Conservation (phyloP, 352 stramenopile species). For the Phytophthora crassamura region DNA sequence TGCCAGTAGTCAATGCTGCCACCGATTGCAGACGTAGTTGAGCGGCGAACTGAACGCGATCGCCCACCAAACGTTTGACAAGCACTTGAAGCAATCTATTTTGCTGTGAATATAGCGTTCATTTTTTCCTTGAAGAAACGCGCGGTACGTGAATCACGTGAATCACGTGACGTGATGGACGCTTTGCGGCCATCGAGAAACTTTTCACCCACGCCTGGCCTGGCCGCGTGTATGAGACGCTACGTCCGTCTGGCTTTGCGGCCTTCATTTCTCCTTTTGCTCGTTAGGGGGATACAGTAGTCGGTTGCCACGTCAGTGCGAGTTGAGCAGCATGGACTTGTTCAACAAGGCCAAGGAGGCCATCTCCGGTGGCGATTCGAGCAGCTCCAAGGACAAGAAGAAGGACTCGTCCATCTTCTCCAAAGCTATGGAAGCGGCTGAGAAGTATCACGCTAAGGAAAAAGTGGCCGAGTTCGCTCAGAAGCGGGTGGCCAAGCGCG, state of each 20-base stretch:
- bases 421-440: slow-evolving; percentile 33
- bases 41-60: no score
- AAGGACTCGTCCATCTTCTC: slow-evolving; percentile 27
- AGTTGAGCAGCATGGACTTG: slow-evolving; percentile 30
- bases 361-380: slow-evolving; percentile 18
- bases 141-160: not conserved
- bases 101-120: no score
- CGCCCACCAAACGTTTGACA: no score
- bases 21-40: slow-evolving; percentile 1
- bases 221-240: slow-evolving; percentile 21
- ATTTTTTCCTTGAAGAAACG: no score
- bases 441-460: slow-evolving; percentile 46
- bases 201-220: slow-evolving; percentile 30
- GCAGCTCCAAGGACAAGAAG: slow-evolving; percentile 21
- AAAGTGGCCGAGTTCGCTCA: slow-evolving; percentile 38
- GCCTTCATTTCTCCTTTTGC: slow-evolving; percentile 25
- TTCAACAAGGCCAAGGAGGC: slow-evolving; percentile 38
- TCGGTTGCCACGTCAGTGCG: no score
- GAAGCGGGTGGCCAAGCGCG: slow-evolving; percentile 33
- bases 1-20: no score
- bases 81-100: no score
- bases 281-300: no score
- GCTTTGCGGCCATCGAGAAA: slow-evolving; percentile 4
- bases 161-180: not conserved
- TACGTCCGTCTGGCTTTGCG: slow-evolving; percentile 16